Evolutionary conservation across 352 stramenopile species (phyloP).

Genomic region (Elongisporangium undulatum): DNA sequence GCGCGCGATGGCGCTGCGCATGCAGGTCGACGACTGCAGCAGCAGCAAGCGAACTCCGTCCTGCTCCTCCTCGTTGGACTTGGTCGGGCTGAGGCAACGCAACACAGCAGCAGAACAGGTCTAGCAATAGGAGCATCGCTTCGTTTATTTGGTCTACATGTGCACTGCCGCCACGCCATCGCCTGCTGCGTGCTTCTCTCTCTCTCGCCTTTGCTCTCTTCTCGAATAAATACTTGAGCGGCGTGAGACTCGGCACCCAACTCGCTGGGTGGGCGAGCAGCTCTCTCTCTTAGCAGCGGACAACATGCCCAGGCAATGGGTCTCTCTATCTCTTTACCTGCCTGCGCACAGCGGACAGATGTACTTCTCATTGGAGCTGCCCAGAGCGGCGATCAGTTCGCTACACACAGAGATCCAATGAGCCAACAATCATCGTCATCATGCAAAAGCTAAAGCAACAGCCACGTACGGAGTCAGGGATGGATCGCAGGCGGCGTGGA

Average conservation of each 20-base stretch:
- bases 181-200: slow-evolving; percentile 23
- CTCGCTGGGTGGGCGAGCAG: no score
- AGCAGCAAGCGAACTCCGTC: neutral
- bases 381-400: slow-evolving; percentile 44
- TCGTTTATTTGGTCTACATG: neutral
- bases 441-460: slow-evolving; percentile 1
- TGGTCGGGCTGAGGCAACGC: neutral
- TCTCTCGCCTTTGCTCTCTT: slow-evolving; percentile 15
- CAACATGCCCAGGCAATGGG: neutral
- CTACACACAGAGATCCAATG: slow-evolving; percentile 17
- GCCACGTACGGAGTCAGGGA: slow-evolving; percentile 58
- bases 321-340: slow-evolving; percentile 23
- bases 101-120: neutral
- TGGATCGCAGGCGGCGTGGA: slow-evolving; percentile 71
- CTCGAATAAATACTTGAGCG: neutral
- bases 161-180: slow-evolving; percentile 1
- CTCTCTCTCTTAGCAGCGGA: neutral
- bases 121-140: neutral
- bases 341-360: slow-evolving; percentile 76
- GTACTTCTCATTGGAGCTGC: slow-evolving; percentile 79
- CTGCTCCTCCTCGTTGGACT: neutral
- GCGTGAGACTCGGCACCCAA: neutral
- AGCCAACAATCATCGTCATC: slow-evolving; percentile 6
- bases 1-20: slow-evolving; percentile 42
- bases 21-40: slow-evolving; percentile 7